Evolutionary conservation across 1,139 yeast species (phyloP), one percentile per base, ranked within the genome.

Genomic region (Candida glucosophila): DNA sequence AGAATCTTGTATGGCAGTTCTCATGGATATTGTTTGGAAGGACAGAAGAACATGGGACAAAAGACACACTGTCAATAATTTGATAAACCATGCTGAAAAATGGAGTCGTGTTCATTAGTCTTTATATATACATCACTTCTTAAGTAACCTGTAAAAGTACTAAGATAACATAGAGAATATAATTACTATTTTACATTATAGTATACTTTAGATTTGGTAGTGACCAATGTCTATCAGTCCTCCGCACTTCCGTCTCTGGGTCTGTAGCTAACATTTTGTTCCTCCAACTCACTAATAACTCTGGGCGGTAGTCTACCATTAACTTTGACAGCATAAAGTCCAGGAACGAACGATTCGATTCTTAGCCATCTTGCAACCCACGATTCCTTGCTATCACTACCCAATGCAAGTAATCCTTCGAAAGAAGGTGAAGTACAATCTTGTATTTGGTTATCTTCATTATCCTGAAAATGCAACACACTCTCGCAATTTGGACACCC

Each of bases 401-500:
- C 86, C 37, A 86, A 67, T 1, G 97, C 96, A 7, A 90, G 94
- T 23, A 82, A 63, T 0, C 99, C 99, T 58, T 90, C 99, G 48
- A 86, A 92, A 1, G 95, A 76, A 20, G 97, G 97, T 15, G 95
- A 85, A 4, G 98, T 90, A 49, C 95, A 86, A 44, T 86, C 95
- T 49, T 82, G 81, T 15, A 79, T 81, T 22, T 83, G 73, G 13
- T 80, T 76, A 30, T 85, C 86, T 43, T 86, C 97, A 29, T 77
- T 76, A 43, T 81, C 90, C 29, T 77, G 77, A 47, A 77, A 76
- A 36, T 76, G 79, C 44, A 81, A 63, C 23, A 86, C 77, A 30
- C 90, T 77, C 44, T 85, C 97, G 58, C 98, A 90, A 59, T 90
- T 90, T n/a, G 98, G 98, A 53, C 99, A 90, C 7, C 97, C 97